Conservation (phyloP, 2,329 filamentous ascomycete species). For the Thermoascus crustaceus region DNA sequence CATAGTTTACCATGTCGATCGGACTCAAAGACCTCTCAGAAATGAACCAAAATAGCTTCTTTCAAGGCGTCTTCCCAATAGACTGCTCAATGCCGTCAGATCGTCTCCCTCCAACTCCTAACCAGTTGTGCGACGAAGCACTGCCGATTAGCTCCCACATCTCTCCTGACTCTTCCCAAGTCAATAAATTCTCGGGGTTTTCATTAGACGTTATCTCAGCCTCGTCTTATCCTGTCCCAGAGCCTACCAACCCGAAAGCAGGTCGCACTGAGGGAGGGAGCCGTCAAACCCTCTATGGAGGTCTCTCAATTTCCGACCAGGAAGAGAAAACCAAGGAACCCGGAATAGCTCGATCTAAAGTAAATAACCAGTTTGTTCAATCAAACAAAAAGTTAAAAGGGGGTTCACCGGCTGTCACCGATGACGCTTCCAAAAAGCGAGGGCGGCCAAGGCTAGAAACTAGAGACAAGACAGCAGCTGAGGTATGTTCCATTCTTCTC, state of each 20-base stretch:
- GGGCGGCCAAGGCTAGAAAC: constrained; percentile 68
- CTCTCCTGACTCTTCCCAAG: no score
- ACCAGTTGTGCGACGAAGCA: no score
- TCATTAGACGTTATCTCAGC: constrained; percentile 7
- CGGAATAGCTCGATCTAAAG: background rate
- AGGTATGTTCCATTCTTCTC: constrained; percentile 50
- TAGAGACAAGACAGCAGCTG: constrained; percentile 68
- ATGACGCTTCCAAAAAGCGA: constrained; percentile 44
- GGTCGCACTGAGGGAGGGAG: background rate
- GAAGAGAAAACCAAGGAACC: no score
- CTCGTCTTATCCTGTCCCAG: constrained; percentile 6
- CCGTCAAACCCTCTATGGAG: constrained; percentile 4
- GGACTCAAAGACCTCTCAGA: no score
- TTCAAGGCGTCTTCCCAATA: no score
- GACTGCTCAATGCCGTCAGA: no score
- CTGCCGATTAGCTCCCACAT: no score
- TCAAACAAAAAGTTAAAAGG: background rate
- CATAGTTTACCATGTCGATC: no score
- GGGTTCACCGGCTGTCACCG: background rate
- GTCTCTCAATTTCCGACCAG: constrained; percentile 2
- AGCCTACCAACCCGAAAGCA: background rate
- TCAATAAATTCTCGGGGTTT: no score
- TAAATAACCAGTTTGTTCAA: background rate
- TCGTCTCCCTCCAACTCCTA: no score
- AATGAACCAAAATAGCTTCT: no score